phyloP scores from a whole-genome alignment of 352 stramenopile genomes.

The Phytopythium ostracodes region DNA sequence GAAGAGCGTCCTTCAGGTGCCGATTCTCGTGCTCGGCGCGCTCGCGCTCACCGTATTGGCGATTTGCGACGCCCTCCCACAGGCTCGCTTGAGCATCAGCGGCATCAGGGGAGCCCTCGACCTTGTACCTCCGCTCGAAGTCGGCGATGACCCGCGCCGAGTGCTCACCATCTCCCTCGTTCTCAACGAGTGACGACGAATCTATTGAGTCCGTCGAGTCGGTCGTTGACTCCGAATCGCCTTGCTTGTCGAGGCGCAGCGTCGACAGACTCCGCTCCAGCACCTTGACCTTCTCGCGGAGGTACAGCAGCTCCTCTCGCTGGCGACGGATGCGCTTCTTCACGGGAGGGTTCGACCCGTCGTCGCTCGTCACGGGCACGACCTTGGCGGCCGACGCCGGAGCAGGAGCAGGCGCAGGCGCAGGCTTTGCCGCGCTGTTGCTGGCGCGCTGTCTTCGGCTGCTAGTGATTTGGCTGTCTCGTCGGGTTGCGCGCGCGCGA shows the following conservation, averaged over 20 bases:
- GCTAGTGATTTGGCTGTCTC: background rate
- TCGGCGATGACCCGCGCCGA: constrained; percentile 5
- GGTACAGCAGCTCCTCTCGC: constrained; percentile 36
- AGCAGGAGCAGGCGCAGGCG: constrained; percentile 15
- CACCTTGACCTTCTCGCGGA: constrained; percentile 38
- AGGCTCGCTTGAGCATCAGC: constrained; percentile 6
- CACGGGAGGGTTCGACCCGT: constrained; percentile 6
- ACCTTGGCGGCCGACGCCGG: constrained; percentile 6
- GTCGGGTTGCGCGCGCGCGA: background rate
- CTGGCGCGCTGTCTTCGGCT: background rate
- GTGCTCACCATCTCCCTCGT: background rate
- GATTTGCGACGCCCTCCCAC: constrained; percentile 34
- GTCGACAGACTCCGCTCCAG: constrained; percentile 30
- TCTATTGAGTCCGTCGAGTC: background rate
- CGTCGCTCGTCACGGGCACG: constrained; percentile 7
- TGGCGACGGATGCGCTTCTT: constrained; percentile 41
- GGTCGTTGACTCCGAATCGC: background rate
- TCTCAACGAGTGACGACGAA: background rate
- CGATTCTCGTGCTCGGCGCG: constrained; percentile 36
- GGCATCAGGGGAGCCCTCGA: background rate
- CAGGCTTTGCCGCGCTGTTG: background rate
- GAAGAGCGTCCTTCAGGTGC: constrained; percentile 31
- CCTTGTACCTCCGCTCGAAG: constrained; percentile 3
- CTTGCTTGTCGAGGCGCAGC: constrained; percentile 10
- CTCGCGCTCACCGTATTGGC: constrained; percentile 33